Evolutionary conservation across 306 rosid genomes (phyloP).

Genomic region (Medicago truncatula): MtrunA17r5.0-ANR NC_053042.1:11187501-11188000

Average conservation of each 20-base stretch:
- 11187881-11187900: slow-evolving; percentile 8
- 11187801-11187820: slow-evolving; percentile 96
- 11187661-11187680: slow-evolving; percentile 82
- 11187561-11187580: slow-evolving; percentile 99
- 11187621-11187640: slow-evolving; percentile 33
- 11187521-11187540: slow-evolving; percentile 97
- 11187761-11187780: slow-evolving; percentile 80
- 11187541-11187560: slow-evolving; percentile 84
- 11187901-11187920: background rate
- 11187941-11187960: background rate
- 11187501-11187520: slow-evolving; percentile 91
- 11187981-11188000: background rate
- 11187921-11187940: background rate
- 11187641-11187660: slow-evolving; percentile 25
- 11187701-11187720: slow-evolving; percentile 89
- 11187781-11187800: slow-evolving; percentile 90
- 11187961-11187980: slow-evolving; percentile 2
- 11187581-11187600: slow-evolving; percentile 69
- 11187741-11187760: slow-evolving; percentile 96
- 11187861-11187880: background rate
- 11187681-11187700: slow-evolving; percentile 94
- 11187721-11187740: slow-evolving; percentile 91
- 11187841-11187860: slow-evolving; percentile 42
- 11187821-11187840: slow-evolving; percentile 91
- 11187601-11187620: slow-evolving; percentile 14